Evolutionary conservation across 345 rosid genomes (phyloP), one percentile per base, ranked within the genome.

Genomic region (Syzygium oleosum): DNA sequence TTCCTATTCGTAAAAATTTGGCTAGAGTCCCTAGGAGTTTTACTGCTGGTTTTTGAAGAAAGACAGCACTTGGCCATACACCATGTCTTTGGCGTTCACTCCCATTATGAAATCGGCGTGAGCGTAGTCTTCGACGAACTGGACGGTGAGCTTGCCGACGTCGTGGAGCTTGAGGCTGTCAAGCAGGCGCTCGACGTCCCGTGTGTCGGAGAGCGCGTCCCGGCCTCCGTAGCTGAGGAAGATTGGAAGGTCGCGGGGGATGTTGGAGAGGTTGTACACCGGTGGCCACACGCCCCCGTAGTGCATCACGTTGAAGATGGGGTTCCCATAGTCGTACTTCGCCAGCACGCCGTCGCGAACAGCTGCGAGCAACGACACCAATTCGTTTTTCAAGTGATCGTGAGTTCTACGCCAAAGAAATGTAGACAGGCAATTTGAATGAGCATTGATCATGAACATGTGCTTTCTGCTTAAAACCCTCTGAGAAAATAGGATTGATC

Each of bases 71-170:
- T 92, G 90, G 85, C 91, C 93, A 84, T 94, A 98, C 87, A 98
- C 97, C 77, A 95, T 41, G 87, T 94, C 99, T 84, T 96, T 96
- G 83, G 99, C 99, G 86, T 90, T 96, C 22, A 92, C 89, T 8
- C 93, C 99, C 99, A 96, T 94, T 22, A 98, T 89, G 94, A 96
- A 98, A 92, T 98, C 99, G 3, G 93, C 95, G 89, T 98, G 99
- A 85, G 94, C 98, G 84, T 95, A 96, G 12, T 94, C 90, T 89
- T 91, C 89, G 65, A 98, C 88, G 88, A 87, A 95, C 90, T 95
- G 98, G 86, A 96, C 90, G 3, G 84, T 84, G 25, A 98, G 93
- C 94, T 94, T 96, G 88, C 92, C 92, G 0, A 29, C 93, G 49
- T 95, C 95, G 49, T 98, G 99, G 85, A 87, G 89, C 96, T 93